phyloP scores from a whole-genome alignment of 2,329 filamentous ascomycete genomes.

The Aspergillus alliaceus region DNA sequence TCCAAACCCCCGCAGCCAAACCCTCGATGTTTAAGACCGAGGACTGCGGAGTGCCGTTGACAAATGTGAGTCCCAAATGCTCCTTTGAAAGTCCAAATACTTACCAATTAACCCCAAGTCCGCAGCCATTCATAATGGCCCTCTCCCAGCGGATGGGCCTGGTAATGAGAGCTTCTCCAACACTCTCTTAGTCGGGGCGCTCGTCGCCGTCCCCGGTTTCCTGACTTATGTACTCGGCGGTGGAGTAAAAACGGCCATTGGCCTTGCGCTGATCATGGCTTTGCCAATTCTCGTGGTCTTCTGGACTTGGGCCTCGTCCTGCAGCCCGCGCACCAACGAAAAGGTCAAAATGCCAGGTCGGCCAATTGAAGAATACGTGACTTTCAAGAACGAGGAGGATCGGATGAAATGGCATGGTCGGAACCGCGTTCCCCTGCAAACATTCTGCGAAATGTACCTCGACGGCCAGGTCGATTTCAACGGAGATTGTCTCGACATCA shows the following conservation, averaged over 20 bases:
- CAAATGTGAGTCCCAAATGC: no score
- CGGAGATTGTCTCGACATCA: conserved; percentile 80
- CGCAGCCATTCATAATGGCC: conserved; percentile 90
- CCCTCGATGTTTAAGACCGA: no score
- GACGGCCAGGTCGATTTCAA: conserved; percentile 94
- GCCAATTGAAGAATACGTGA: conserved; percentile 81
- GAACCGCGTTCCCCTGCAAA: conserved; percentile 62
- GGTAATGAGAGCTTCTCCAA: conserved; percentile 88
- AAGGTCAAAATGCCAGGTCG: conserved; percentile 85
- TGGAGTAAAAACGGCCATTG: conserved; percentile 81
- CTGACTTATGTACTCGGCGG: conserved; percentile 80
- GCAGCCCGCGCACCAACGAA: conserved; percentile 87
- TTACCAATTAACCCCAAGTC: no score
- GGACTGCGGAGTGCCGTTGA: no score
- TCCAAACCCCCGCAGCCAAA: no score
- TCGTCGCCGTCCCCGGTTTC: conserved; percentile 74
- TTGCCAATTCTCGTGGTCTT: conserved; percentile 78
- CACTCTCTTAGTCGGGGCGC: conserved; percentile 67
- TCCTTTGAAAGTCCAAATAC: no score
- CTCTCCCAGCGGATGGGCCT: conserved; percentile 84
- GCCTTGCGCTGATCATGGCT: conserved; percentile 77
- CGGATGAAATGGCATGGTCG: conserved; percentile 49
- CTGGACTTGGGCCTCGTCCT: conserved; percentile 77
- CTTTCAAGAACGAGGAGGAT: conserved; percentile 49
- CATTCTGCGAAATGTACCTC: conserved; percentile 98